Base-by-base conservation (phyloP, 2,329 filamentous ascomycete genomes). In the Colletotrichum melonis region DNA sequence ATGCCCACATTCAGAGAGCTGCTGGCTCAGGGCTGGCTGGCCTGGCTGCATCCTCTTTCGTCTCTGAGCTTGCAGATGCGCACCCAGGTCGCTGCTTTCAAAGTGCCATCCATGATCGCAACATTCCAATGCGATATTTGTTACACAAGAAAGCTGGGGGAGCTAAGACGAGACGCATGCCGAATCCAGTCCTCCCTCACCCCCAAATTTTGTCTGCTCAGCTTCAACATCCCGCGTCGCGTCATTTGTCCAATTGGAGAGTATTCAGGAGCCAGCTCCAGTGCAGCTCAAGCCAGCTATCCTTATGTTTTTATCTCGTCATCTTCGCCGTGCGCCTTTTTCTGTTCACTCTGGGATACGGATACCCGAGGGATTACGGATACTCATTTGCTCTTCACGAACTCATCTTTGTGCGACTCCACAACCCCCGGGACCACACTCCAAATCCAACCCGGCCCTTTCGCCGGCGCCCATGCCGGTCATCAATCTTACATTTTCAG, bases 1-100 rank as follows among this genome's bases (percentile, higher is more conserved):
- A 66, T 71, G 56, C 56, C 67, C 60, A 55, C 67, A 65, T 66
- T 5, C 11, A 28, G 54, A 42, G 49, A 35, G 38, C 16, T 16
- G 30, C 30, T 32, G 30, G 30, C 30, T 32, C 30, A 32, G 30
- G 30, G 30, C 30, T 28, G 28, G 28, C 35, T 38, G 35, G 30
- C 30, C 35, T 38, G 19, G 49, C 59, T 49, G 52, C 49, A 11
- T 24, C n/a, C 24, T 42, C 30, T 54, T 22, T 26, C 32, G n/a
- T 12, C 54, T n/a, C n/a, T 54, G 24, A 22, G 30, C 55, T 55
- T 19, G n/a, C 49, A 12, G 24, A 46, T 14, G 35, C 19, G 38
- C 30, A 2, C 6, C n/a, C n/a, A 7, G 30, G 12, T 14, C 42
- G 42, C 42, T 49, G 42, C 42, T 2, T n/a, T 49, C 42, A 49